Evolutionary conservation across 108 stramenopile species (phyloP).

Genomic region (Discostella pseudostelligera): DNA sequence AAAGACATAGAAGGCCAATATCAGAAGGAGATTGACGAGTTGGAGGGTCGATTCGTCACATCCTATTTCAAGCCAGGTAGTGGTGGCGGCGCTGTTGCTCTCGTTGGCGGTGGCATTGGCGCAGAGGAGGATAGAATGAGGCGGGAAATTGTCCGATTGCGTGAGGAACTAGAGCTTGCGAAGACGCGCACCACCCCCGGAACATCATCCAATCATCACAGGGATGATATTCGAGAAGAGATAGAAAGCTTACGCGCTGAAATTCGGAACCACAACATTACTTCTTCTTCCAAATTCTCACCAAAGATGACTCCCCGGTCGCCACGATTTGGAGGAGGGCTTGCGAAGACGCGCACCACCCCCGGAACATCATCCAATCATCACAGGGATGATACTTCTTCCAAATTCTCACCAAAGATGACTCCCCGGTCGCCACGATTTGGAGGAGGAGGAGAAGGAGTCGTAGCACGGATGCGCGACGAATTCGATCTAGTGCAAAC

Average conservation of each 20-base stretch:
- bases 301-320: background rate
- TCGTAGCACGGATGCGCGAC: too few relatives aligned
- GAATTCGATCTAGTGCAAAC: background rate
- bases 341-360: constrained; percentile 3
- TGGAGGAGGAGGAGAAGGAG: too few relatives aligned
- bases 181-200: constrained; percentile 1
- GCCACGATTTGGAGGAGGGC: too few relatives aligned
- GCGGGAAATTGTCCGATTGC: constrained; percentile 6
- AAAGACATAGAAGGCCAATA: constrained; percentile 14
- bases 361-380: background rate
- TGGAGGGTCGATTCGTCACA: constrained; percentile 7
- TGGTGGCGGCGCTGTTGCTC: background rate
- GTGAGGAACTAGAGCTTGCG: constrained; percentile 15
- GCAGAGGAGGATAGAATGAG: constrained; percentile 12
- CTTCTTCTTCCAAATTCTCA: background rate
- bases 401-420: background rate
- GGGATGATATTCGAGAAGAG: constrained; percentile 21
- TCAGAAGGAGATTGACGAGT: constrained; percentile 28
- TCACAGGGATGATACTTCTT: constrained; percentile 6
- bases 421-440: background rate
- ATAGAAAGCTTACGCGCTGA: constrained; percentile 25
- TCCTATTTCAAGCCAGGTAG: background rate
- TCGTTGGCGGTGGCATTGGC: background rate
- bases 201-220: background rate
- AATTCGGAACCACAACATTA: constrained; percentile 7